These are phyloP conservation scores for Globisporangium mamillatum DNA, from an alignment of 352 stramenopile genomes.

Conservation along the genomic window DNA sequence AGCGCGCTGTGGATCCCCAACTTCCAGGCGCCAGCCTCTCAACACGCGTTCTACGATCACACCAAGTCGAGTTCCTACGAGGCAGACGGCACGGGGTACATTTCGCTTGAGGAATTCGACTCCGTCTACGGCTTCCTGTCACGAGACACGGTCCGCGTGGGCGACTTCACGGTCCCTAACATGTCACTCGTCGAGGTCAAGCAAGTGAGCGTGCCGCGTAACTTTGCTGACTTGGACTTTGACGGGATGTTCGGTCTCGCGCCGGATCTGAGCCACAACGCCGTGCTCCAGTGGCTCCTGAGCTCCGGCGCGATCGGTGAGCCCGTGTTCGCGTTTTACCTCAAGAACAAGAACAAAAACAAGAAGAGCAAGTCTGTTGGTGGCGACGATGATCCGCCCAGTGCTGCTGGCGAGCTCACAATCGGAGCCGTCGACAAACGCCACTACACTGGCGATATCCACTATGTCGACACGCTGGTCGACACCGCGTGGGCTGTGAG, in stretches of 20 bases:
- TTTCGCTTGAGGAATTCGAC: neutral
- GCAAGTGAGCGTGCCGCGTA: neutral
- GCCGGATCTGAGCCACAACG: neutral
- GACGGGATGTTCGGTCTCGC: constrained; percentile 11
- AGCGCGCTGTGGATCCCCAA: constrained; percentile 5
- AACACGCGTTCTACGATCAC: constrained; percentile 14
- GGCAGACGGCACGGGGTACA: constrained; percentile 5
- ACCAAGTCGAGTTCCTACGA: constrained; percentile 12
- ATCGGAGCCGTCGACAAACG: constrained; percentile 5
- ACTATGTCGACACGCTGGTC: constrained; percentile 1
- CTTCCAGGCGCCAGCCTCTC: neutral
- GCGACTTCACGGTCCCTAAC: neutral
- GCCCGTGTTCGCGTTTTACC: constrained; percentile 16
- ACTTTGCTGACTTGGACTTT: neutral
- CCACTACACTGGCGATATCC: constrained; percentile 12
- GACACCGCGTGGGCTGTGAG: no score
- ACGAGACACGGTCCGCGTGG: constrained; percentile 8
- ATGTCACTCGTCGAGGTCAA: constrained; percentile 9
- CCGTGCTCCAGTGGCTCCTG: constrained; percentile 12
- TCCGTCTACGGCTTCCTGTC: constrained; percentile 10
- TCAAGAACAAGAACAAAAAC: neutral
- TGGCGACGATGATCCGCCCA: no score
- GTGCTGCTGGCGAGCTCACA: constrained; percentile 3
- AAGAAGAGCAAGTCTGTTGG: neutral
- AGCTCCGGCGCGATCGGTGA: constrained; percentile 8